Conservation (phyloP, 108 stramenopile species). For the Cyclotella kingstonii region DNA sequence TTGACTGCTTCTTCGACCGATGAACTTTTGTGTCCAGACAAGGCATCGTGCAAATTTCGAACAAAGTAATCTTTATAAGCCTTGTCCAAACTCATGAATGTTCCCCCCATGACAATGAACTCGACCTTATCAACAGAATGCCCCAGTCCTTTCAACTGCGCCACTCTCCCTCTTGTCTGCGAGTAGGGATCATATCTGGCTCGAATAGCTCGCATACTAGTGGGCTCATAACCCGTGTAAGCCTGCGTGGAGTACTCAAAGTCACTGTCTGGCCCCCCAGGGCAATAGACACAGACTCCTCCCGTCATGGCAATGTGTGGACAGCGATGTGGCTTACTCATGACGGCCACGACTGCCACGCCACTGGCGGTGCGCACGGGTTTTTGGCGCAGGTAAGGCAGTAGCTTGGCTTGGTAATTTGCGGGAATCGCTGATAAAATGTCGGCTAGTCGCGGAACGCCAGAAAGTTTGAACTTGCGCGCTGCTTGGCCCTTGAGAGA, state of each 20-base stretch:
- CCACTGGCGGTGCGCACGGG: conserved; percentile 94
- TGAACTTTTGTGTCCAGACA: conserved; percentile 81
- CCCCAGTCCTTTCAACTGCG: conserved; percentile 84
- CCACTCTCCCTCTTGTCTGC: conserved; percentile 89
- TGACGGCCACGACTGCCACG: conserved; percentile 94
- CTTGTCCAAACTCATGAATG: conserved; percentile 88
- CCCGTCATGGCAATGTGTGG: conserved; percentile 94
- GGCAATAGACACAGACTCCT: conserved; percentile 96
- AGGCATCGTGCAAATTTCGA: conserved; percentile 92
- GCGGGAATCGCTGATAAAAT: conserved; percentile 89
- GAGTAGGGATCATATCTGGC: conserved; percentile 91
- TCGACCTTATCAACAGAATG: conserved; percentile 95
- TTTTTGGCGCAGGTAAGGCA: conserved; percentile 87
- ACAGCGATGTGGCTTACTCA: conserved; percentile 96
- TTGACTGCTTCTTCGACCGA: conserved; percentile 84
- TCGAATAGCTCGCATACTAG: conserved; percentile 93
- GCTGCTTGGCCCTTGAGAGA: conserved; percentile 76
- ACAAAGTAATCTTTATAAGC: conserved; percentile 94
- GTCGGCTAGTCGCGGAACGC: conserved; percentile 87
- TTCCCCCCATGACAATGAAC: conserved; percentile 96
- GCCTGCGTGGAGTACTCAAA: conserved; percentile 97
- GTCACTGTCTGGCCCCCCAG: conserved; percentile 93
- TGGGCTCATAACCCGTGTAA: conserved; percentile 97
- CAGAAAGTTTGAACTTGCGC: conserved; percentile 78
- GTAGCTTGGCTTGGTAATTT: conserved; percentile 66